Percentiles rank a stretch among this genome's conserved stretches.
Conservation (phyloP, 2,329 filamentous ascomycete species). For the Calonectria pseudoreteaudii region DNA sequence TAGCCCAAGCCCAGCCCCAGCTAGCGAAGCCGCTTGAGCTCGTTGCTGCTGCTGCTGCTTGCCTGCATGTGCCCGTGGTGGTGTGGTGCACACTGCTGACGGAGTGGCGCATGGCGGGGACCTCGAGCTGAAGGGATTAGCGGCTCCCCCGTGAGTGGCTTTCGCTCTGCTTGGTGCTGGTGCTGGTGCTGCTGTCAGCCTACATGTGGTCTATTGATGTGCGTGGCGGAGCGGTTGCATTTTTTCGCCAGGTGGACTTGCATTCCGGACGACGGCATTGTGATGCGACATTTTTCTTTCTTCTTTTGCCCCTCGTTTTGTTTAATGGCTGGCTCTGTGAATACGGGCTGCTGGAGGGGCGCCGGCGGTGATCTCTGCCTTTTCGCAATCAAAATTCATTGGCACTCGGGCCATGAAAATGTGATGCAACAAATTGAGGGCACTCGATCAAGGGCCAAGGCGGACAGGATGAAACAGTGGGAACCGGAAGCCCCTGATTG, state of each 20-base stretch:
- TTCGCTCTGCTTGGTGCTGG: not conserved
- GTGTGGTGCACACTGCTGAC: not conserved
- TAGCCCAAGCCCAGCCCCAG: not conserved
- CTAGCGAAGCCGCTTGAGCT: not conserved
- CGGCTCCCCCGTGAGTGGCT: constrained; percentile 14
- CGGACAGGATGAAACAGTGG: constrained; percentile 23
- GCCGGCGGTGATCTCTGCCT: not conserved
- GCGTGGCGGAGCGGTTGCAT: constrained; percentile 12
- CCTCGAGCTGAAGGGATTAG: constrained; percentile 22
- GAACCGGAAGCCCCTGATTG: constrained; percentile 1
- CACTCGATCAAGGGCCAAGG: not conserved
- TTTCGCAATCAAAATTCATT: constrained; percentile 3
- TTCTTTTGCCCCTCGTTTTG: not conserved
- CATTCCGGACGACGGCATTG: constrained; percentile 11
- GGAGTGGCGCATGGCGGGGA: constrained; percentile 17
- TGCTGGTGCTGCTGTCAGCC: constrained; percentile 12
- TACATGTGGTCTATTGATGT: constrained; percentile 22
- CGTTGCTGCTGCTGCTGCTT: not conserved
- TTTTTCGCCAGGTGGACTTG: constrained; percentile 1
- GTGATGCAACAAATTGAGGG: constrained; percentile 17
- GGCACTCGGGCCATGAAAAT: constrained; percentile 8
- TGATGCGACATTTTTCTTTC: constrained; percentile 1
- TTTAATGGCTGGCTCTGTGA: not conserved
- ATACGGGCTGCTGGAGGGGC: not conserved
- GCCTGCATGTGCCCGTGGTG: not conserved